phyloP scores from a whole-genome alignment of 164 flowering plant genomes.

The Macadamia tetraphylla region DNA sequence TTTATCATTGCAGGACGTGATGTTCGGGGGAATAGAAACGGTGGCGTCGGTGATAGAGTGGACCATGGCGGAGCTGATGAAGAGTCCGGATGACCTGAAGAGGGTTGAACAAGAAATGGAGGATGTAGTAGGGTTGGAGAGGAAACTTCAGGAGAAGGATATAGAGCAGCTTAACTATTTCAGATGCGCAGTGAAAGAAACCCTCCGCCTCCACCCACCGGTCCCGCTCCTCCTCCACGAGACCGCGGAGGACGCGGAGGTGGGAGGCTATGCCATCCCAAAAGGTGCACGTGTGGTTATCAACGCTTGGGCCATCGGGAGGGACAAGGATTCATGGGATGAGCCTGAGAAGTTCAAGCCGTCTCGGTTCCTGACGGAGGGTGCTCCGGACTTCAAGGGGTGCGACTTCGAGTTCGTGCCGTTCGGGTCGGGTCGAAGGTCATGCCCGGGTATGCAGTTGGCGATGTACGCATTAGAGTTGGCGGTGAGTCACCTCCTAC shows the following conservation, averaged over 20 bases:
- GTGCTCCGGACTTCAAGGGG: slow-evolving; percentile 62
- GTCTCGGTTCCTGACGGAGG: slow-evolving; percentile 37
- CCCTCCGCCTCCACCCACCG: slow-evolving; percentile 84
- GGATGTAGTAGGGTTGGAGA: slow-evolving; percentile 51
- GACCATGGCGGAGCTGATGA: slow-evolving; percentile 80
- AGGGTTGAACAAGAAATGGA: slow-evolving; percentile 57
- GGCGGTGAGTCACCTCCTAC: slow-evolving; percentile 14
- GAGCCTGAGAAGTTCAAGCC: slow-evolving; percentile 60
- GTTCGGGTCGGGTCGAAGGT: slow-evolving; percentile 30
- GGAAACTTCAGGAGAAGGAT: slow-evolving; percentile 55
- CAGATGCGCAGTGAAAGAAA: slow-evolving; percentile 51
- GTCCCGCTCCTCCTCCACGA: slow-evolving; percentile 85
- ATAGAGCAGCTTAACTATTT: slow-evolving; percentile 60
- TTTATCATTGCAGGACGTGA: slow-evolving; percentile 49
- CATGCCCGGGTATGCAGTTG: slow-evolving; percentile 30
- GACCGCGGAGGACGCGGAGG: slow-evolving; percentile 50
- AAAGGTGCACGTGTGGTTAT: slow-evolving; percentile 54
- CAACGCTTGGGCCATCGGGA: slow-evolving; percentile 35
- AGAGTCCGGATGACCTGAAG: slow-evolving; percentile 48
- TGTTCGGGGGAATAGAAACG: slow-evolving; percentile 94
- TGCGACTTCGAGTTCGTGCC: slow-evolving; percentile 30
- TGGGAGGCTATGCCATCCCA: slow-evolving; percentile 65
- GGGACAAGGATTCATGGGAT: slow-evolving; percentile 57
- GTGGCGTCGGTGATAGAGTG: slow-evolving; percentile 90
- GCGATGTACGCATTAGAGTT: slow-evolving; percentile 18